Evolutionary conservation across 352 stramenopile genomes (phyloP).

Genomic region (Globisporangium spinosum): DNA sequence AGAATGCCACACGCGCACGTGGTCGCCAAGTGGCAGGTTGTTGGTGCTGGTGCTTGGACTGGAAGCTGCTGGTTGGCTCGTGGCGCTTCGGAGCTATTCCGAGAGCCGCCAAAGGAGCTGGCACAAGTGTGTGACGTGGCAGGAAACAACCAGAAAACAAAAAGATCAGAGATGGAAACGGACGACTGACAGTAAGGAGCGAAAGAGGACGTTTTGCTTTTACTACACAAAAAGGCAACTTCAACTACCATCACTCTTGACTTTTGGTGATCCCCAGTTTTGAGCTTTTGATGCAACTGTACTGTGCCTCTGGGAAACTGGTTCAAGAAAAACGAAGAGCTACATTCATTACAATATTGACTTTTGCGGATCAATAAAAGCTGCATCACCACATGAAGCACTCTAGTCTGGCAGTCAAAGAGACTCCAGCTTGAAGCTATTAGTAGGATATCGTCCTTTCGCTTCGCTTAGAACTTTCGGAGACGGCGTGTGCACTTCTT

Average conservation of each 20-base stretch:
- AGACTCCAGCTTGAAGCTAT: neutral
- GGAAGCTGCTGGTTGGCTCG: slow-evolving; percentile 1
- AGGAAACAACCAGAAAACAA: neutral
- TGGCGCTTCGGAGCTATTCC: neutral
- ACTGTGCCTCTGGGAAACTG: neutral
- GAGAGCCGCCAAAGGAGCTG: neutral
- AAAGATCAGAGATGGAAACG: slow-evolving; percentile 1
- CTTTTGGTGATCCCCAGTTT: neutral
- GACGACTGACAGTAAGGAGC: neutral
- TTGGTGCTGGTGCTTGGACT: neutral
- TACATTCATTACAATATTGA: neutral
- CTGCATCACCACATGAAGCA: neutral
- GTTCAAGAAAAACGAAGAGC: slow-evolving; percentile 4
- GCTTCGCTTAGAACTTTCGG: neutral
- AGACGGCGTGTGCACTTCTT: slow-evolving; percentile 13
- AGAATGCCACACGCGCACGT: neutral
- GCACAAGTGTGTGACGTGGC: slow-evolving; percentile 5
- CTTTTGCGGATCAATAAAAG: neutral
- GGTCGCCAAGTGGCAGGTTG: neutral
- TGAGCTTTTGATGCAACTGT: too few relatives aligned
- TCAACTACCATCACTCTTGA: slow-evolving; percentile 9
- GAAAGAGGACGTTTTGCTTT: neutral
- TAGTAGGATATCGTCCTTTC: neutral
- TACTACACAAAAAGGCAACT: neutral
- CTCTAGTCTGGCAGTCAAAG: neutral